phyloP scores from a whole-genome alignment of 192 early-diverging fungal genomes.

The Backusella mclennaniae region DNA sequence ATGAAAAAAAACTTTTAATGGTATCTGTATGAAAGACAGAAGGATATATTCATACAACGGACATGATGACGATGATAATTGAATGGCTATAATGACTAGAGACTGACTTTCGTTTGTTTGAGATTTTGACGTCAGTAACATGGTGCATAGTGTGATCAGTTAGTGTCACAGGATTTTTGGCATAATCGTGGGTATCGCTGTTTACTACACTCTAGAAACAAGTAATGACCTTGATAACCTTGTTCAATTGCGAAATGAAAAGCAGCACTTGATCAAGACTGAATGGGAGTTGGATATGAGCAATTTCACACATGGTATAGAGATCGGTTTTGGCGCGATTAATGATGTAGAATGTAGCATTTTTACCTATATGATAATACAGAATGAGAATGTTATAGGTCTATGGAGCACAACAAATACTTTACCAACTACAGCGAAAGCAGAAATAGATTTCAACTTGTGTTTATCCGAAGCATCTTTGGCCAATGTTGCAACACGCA shows the following conservation, averaged over 20 bases:
- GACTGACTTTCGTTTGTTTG: too few relatives aligned
- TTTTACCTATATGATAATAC: slow-evolving; percentile 14
- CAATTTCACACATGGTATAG: slow-evolving; percentile 5
- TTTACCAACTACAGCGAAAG: slow-evolving; percentile 12
- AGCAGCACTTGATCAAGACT: slow-evolving; percentile 6
- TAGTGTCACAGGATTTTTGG: neutral
- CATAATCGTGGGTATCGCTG: slow-evolving; percentile 6
- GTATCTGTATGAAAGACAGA: slow-evolving; percentile 7
- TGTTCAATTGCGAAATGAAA: slow-evolving; percentile 11
- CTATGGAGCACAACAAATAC: slow-evolving; percentile 11
- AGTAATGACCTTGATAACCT: slow-evolving; percentile 6
- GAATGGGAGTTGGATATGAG: slow-evolving; percentile 13
- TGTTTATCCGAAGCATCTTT: slow-evolving; percentile 18
- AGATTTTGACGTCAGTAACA: too few relatives aligned
- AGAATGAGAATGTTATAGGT: slow-evolving; percentile 3
- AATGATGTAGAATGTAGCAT: slow-evolving; percentile 1
- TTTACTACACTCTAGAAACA: slow-evolving; percentile 12
- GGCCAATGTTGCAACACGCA: slow-evolving; percentile 15
- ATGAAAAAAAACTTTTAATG: neutral
- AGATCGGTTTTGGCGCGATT: slow-evolving; percentile 1
- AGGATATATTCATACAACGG: slow-evolving; percentile 1
- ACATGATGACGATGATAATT: neutral
- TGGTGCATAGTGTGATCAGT: slow-evolving; percentile 5
- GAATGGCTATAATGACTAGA: too few relatives aligned
- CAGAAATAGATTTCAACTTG: slow-evolving; percentile 6